Evolutionary conservation across 495 filamentous ascomycete genomes (phyloP).

Genomic region (Penicillium desertorum): DNA sequence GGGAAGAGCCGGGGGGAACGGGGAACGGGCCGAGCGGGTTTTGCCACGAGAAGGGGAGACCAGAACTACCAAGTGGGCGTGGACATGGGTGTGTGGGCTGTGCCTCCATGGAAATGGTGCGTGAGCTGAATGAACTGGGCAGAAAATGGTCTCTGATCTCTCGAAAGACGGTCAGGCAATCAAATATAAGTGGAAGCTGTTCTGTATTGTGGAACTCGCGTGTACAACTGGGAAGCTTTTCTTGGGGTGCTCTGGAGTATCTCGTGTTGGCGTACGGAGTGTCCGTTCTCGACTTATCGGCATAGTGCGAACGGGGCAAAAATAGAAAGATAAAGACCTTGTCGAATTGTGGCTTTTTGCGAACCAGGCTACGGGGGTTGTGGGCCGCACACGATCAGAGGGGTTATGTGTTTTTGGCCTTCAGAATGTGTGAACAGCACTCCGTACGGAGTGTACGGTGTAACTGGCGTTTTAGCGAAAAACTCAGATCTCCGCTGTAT

Average conservation of each 20-base stretch:
- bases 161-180: conserved; percentile 11
- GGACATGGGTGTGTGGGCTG: conserved; percentile 2
- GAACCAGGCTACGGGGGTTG: not conserved
- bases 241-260: not conserved
- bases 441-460: conserved; percentile 12
- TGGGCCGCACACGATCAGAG: not conserved
- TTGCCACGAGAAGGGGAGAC: conserved; percentile 18
- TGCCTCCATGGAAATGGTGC: conserved; percentile 4
- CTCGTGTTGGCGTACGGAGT: not conserved
- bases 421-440: not conserved
- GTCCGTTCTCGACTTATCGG: not conserved
- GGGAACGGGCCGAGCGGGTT: conserved; percentile 32
- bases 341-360: conserved; percentile 2
- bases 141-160: conserved; percentile 10
- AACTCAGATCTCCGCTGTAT: conserved; percentile 7
- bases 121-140: conserved; percentile 2
- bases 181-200: conserved; percentile 1
- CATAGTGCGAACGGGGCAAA: not conserved
- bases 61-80: not conserved
- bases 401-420: not conserved
- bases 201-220: conserved; percentile 12
- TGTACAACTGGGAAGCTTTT: not conserved
- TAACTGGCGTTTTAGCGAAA: conserved; percentile 5
- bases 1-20: conserved; percentile 20
- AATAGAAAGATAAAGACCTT: not conserved